Evolutionary conservation across 306 rosid genomes (phyloP).

Genomic region (Cucurbita argyrosperma): DNA sequence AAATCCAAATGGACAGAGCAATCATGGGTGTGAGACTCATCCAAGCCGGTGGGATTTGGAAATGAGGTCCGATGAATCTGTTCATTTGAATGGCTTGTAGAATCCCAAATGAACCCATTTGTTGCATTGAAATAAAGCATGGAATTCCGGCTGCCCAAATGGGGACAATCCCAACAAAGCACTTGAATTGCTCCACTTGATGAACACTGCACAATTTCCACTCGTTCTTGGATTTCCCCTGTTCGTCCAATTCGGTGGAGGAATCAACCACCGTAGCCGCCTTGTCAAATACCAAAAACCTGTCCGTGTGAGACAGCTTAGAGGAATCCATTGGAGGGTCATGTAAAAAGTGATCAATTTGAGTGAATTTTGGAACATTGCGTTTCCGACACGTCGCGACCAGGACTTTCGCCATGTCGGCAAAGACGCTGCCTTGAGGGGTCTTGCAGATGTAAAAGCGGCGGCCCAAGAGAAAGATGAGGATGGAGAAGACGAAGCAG

Average conservation of each 20-base stretch:
- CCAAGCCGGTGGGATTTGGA: conserved; percentile 53
- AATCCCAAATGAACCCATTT: conserved; percentile 34
- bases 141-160: conserved; percentile 38
- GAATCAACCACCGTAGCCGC: conserved; percentile 29
- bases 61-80: conserved; percentile 21
- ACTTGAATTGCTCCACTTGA: conserved; percentile 36
- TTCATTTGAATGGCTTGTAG: conserved; percentile 44
- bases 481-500: conserved; percentile 26
- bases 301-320: conserved; percentile 17
- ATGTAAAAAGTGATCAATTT: conserved; percentile 6
- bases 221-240: conserved; percentile 13
- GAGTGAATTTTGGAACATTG: not conserved
- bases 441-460: conserved; percentile 14
- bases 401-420: conserved; percentile 23
- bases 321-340: conserved; percentile 4
- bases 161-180: conserved; percentile 23
- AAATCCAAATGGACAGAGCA: conserved; percentile 35
- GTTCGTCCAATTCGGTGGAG: conserved; percentile 18
- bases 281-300: conserved; percentile 28
- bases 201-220: conserved; percentile 44
- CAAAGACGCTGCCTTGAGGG: conserved; percentile 32
- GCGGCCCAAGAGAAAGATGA: conserved; percentile 24
- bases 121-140: conserved; percentile 34
- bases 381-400: conserved; percentile 21
- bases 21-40: conserved; percentile 38